Evolutionary conservation across 768 basidiomycete genomes (phyloP).

Genomic region (Lyophyllum shimeji): DNA sequence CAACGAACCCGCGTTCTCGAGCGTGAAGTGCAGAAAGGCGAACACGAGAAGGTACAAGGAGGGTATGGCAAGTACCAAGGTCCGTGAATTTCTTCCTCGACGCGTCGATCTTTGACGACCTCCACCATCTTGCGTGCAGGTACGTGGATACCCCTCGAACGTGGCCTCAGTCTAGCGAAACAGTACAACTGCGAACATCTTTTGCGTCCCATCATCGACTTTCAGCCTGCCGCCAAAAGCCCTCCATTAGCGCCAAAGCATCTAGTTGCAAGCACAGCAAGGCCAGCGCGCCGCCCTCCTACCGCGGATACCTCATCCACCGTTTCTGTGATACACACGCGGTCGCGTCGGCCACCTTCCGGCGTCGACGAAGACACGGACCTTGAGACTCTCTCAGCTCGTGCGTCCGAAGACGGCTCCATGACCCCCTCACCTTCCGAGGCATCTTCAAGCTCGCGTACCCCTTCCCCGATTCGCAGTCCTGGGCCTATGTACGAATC

Average conservation of each 20-base stretch:
- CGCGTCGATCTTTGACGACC: constrained; percentile 8
- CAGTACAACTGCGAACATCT: constrained; percentile 91
- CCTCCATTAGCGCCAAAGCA: constrained; percentile 97
- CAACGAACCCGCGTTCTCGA: constrained; percentile 97
- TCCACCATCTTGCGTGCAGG: constrained; percentile 45
- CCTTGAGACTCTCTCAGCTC: constrained; percentile 61
- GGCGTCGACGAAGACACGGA: constrained; percentile 62
- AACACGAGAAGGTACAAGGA: constrained; percentile 99
- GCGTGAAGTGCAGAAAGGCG: constrained; percentile 97
- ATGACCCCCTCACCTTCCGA: constrained; percentile 90
- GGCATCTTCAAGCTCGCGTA: constrained; percentile 85
- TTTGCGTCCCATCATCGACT: constrained; percentile 93
- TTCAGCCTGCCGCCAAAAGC: constrained; percentile 84
- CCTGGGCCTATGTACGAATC: constrained; percentile 46
- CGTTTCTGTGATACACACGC: constrained; percentile 47
- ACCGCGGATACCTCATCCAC: constrained; percentile 32
- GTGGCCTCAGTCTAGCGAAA: constrained; percentile 80
- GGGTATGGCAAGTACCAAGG: constrained; percentile 99
- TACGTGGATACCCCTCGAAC: constrained; percentile 97
- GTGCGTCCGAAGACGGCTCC: constrained; percentile 82
- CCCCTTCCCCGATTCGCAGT: constrained; percentile 83
- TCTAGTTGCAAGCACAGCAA: constrained; percentile 69
- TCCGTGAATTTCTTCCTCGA: constrained; percentile 33
- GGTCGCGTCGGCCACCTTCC: constrained; percentile 53
- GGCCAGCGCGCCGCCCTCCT: constrained; percentile 47